A percentile compares a stretch with the other conserved stretches of the same genome.
Evolutionary conservation across 2,329 filamentous ascomycete species (phyloP).

Genomic region (Clonostachys rhizophaga): DNA sequence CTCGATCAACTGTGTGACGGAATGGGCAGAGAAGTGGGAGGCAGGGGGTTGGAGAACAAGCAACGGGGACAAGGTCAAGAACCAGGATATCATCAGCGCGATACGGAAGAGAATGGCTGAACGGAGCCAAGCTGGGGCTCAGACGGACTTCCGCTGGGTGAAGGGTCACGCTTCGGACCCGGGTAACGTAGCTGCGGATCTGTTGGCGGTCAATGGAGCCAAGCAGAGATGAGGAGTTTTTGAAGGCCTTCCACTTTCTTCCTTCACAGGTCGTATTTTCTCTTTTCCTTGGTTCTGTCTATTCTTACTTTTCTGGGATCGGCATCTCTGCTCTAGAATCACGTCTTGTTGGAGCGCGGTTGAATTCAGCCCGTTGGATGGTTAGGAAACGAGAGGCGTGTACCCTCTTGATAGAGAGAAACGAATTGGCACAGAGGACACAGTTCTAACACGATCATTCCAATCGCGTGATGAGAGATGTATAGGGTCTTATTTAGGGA

Average conservation of each 20-base stretch:
- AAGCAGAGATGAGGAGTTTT: conserved; percentile 11
- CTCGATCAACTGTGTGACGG: conserved; percentile 81
- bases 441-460: too few relatives aligned
- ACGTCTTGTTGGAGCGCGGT: too few relatives aligned
- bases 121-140: conserved; percentile 51
- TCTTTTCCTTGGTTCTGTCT: background rate
- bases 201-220: conserved; percentile 57
- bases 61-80: conserved; percentile 69
- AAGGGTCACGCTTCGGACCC: conserved; percentile 73
- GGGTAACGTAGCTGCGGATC: conserved; percentile 80
- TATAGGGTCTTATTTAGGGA: too few relatives aligned
- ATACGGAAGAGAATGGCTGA: conserved; percentile 69
- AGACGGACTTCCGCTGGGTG: conserved; percentile 79
- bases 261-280: background rate
- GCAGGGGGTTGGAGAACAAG: conserved; percentile 74
- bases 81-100: conserved; percentile 75
- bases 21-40: conserved; percentile 78
- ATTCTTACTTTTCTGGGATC: background rate
- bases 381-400: background rate
- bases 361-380: background rate
- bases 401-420: background rate
- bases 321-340: too few relatives aligned
- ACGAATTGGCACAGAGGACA: too few relatives aligned
- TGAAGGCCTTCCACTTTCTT: background rate
- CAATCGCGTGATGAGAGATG: too few relatives aligned